phyloP scores from a whole-genome alignment of 2,329 filamentous ascomycete genomes.

The Tetracladium maxilliforme region DNA sequence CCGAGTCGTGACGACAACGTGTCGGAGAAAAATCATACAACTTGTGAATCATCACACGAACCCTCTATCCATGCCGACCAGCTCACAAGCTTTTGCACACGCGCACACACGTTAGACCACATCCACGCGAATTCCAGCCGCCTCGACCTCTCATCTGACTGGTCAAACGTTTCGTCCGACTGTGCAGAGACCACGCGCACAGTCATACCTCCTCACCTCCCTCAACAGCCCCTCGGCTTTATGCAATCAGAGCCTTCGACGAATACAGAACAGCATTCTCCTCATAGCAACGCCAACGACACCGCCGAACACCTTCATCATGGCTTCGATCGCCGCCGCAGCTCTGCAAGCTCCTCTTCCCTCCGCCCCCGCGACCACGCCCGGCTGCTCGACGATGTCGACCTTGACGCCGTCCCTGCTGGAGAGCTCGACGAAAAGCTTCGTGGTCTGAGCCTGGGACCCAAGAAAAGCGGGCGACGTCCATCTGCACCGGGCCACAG shows the following conservation, averaged over 20 bases:
- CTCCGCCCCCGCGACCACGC: slow-evolving; percentile 16
- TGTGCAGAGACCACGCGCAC: slow-evolving; percentile 15
- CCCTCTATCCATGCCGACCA: slow-evolving; percentile 4
- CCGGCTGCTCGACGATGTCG: slow-evolving; percentile 9
- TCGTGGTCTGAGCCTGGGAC: slow-evolving; percentile 31
- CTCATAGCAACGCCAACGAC: slow-evolving; percentile 18
- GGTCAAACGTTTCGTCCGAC: slow-evolving; percentile 10
- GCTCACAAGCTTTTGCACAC: not conserved
- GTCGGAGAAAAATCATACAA: no score
- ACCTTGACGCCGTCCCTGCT: slow-evolving; percentile 20
- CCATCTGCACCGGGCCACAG: slow-evolving; percentile 22
- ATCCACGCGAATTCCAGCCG: not conserved
- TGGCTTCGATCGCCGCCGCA: slow-evolving; percentile 26
- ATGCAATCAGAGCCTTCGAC: slow-evolving; percentile 46
- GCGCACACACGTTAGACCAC: slow-evolving; percentile 1
- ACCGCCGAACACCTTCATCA: slow-evolving; percentile 29
- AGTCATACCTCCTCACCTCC: slow-evolving; percentile 11
- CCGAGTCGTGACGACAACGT: no score
- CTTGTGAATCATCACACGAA: no score
- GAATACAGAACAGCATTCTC: slow-evolving; percentile 25
- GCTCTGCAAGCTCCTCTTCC: slow-evolving; percentile 8
- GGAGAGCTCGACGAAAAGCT: slow-evolving; percentile 32
- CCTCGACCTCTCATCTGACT: not conserved
- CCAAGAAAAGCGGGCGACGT: slow-evolving; percentile 11
- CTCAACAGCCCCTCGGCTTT: slow-evolving; percentile 29